These are phyloP conservation scores for Ceratobasidium sp. DNA, from an alignment of 1,284 basidiomycete species.

Conservation along the genomic window DNA sequence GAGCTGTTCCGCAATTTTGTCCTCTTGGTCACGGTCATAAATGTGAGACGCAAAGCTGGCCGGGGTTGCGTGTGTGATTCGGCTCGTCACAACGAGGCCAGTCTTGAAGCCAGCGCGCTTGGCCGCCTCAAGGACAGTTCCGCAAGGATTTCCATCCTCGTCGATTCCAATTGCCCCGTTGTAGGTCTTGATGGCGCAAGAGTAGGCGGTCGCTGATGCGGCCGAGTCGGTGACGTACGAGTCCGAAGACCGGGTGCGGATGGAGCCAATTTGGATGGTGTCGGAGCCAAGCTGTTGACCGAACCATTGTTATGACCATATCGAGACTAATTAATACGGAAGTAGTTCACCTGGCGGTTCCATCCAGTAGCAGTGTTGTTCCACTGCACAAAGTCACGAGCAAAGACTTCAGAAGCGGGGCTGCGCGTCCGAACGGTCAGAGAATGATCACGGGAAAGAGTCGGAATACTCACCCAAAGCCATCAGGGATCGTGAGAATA, in stretches of 20 bases:
- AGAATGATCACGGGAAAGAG: background rate
- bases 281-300: constrained; percentile 45
- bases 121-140: constrained; percentile 49
- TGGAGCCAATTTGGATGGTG: constrained; percentile 46
- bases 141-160: constrained; percentile 47
- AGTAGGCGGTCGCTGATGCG: constrained; percentile 48
- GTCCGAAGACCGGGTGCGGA: constrained; percentile 47
- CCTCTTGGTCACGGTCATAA: constrained; percentile 48
- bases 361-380: constrained; percentile 38
- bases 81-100: constrained; percentile 47
- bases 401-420: constrained; percentile 48
- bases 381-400: constrained; percentile 45
- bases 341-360: constrained; percentile 36
- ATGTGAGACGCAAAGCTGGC: constrained; percentile 47
- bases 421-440: constrained; percentile 24
- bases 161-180: constrained; percentile 49
- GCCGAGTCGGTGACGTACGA: constrained; percentile 50
- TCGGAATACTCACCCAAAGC: constrained; percentile 43
- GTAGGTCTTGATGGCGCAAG: constrained; percentile 46
- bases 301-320: background rate
- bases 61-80: constrained; percentile 49
- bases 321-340: background rate
- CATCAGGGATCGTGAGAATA: constrained; percentile 45
- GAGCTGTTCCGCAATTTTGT: constrained; percentile 47
- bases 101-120: constrained; percentile 47